These are phyloP conservation scores for Chloris gayana DNA, from an alignment of 176 grass and related monocot species.

Conservation along the genomic window DNA sequence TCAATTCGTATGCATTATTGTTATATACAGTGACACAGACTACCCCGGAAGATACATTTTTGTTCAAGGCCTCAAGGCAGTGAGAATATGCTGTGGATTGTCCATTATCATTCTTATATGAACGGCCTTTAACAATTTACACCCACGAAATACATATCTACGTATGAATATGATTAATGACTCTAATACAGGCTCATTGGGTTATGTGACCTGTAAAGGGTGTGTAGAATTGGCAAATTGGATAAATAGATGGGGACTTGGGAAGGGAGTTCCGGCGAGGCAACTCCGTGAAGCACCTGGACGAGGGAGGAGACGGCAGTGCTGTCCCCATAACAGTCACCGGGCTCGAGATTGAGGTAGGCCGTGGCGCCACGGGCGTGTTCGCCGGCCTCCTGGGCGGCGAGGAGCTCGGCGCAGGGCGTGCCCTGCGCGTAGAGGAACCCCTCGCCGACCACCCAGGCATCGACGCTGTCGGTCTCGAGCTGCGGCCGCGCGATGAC, in stretches of 20 bases:
- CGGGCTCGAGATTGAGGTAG: conserved; percentile 87
- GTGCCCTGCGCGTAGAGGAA: conserved; percentile 96
- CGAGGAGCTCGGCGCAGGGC: conserved; percentile 78
- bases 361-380: conserved; percentile 66
- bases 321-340: conserved; percentile 81
- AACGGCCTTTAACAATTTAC: neutral
- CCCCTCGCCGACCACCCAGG: conserved; percentile 62
- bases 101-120: neutral
- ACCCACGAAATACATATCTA: neutral
- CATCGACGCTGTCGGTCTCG: conserved; percentile 3
- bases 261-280: neutral
- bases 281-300: conserved; percentile 52
- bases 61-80: neutral
- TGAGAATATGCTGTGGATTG: neutral
- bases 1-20: neutral
- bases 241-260: neutral
- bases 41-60: neutral
- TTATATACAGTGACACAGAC: neutral
- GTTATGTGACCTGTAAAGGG: neutral
- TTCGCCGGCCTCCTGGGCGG: conserved; percentile 62
- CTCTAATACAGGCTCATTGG: neutral
- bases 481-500: conserved; percentile 51
- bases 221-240: too few species aligned
- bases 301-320: conserved; percentile 66
- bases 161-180: neutral